Base-by-base conservation (phyloP, 2,329 filamentous ascomycete genomes). In the Nothophoma quercina region DNA sequence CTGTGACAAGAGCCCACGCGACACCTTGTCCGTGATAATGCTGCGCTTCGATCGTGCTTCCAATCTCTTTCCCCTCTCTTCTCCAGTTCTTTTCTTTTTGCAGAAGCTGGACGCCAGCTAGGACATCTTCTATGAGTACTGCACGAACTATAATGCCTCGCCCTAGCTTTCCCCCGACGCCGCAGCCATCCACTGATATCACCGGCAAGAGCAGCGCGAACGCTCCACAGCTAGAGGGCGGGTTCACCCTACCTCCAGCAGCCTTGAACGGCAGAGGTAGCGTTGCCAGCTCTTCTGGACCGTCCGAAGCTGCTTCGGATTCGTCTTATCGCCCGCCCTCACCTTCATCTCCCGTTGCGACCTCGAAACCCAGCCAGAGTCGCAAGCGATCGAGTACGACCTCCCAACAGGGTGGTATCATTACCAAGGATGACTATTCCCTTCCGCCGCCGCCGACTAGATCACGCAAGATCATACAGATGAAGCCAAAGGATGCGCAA, bases 381-480 rank as follows among this genome's bases (percentile, higher is more conserved):
- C 70, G 68, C 42, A 71, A 70, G 55, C 70, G 70, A 39, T 66
- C 65, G 19, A 73, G 54, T 50, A 62, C 65, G 21, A 58, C 61
- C 34, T 50, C 59, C 7, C 62, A 63, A 16, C 64, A 60, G 12
- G 71, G 70, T 41, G 71, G 70, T 41, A 69, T 77, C 12, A 68
- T 77, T 51, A 78, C 80, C 50, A 87, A 85, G 60, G 83, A 86
- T 62, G 79, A 83, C 39, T 96, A 96, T 72, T 84, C 89, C 8
- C 83, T 99, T 13, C 95, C 95, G 16, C 95, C 95, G 8, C 95
- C 93, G 13, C 95, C 95, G 0, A 96, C 93, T 3, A 83, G 93
- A 58, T 90, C 91, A 33, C 88, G 93, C 67, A 98, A 96, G 78
- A 98, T 99, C 71, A 98, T 98, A 52, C 93, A 98, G 77, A 96